These are phyloP conservation scores for Tympanopsis confertula DNA, from an alignment of 2,329 filamentous ascomycete genomes.

Conservation along the genomic window DNA sequence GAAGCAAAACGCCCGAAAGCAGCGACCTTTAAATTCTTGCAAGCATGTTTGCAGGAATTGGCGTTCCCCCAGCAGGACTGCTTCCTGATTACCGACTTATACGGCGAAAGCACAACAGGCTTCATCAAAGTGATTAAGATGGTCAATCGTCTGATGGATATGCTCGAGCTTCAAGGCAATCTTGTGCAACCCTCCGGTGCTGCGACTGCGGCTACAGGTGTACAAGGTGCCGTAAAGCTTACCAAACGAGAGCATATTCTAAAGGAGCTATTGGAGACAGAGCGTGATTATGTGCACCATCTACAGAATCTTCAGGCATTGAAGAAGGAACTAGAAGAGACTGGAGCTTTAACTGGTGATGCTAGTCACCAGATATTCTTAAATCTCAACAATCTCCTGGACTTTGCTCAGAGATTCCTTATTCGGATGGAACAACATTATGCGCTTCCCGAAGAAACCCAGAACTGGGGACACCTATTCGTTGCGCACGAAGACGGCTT, in stretches of 20 bases:
- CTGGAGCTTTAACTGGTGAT: constrained; percentile 58
- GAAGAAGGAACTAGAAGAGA: constrained; percentile 60
- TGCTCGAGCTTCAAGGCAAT: constrained; percentile 49
- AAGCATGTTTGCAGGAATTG: constrained; percentile 56
- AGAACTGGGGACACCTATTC: constrained; percentile 64
- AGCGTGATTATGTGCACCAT: constrained; percentile 66
- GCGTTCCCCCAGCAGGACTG: constrained; percentile 55
- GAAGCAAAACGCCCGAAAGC: constrained; percentile 54
- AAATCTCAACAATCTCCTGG: constrained; percentile 61
- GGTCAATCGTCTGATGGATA: constrained; percentile 59
- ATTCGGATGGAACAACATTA: constrained; percentile 68
- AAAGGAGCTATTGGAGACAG: constrained; percentile 59
- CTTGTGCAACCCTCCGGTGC: constrained; percentile 29
- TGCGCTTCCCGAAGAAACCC: constrained; percentile 47
- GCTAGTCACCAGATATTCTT: constrained; percentile 64
- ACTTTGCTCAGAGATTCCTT: constrained; percentile 63
- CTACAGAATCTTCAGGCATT: constrained; percentile 60
- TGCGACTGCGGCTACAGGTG: constrained; percentile 26
- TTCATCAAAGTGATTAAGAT: constrained; percentile 67
- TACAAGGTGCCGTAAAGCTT: constrained; percentile 33
- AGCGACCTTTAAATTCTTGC: constrained; percentile 60
- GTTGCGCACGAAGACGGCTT: constrained; percentile 58
- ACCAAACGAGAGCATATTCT: constrained; percentile 51
- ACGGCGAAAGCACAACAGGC: constrained; percentile 64
- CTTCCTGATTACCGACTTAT: constrained; percentile 62